Percentiles rank a stretch among this genome's conserved stretches.
Evolutionary conservation across 768 basidiomycete species (phyloP).

Genomic region (Agaricus sinodeliciosus): DNA sequence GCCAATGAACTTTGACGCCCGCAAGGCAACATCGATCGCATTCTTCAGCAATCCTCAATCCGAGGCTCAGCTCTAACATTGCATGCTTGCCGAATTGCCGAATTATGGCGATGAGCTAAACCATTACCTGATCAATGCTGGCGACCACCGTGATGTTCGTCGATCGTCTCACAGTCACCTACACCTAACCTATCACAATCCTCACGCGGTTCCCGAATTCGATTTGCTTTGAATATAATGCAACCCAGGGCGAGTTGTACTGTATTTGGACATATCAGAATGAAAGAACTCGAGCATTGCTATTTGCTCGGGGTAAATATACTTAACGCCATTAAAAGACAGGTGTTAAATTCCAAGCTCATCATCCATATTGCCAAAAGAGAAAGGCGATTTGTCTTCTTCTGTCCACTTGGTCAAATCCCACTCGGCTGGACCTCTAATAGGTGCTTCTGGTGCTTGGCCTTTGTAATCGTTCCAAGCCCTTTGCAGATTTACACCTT

Average conservation of each 20-base stretch:
- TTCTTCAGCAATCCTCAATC: slow-evolving; percentile 88
- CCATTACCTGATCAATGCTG: slow-evolving; percentile 67
- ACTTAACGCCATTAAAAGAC: too few relatives aligned
- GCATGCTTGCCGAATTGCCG: slow-evolving; percentile 71
- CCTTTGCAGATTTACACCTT: slow-evolving; percentile 19
- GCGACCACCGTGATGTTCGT: slow-evolving; percentile 74
- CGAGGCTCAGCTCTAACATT: slow-evolving; percentile 56
- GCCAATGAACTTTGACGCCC: slow-evolving; percentile 52
- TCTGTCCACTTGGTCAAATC: slow-evolving; percentile 30
- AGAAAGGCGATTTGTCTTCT: slow-evolving; percentile 23
- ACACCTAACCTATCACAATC: slow-evolving; percentile 25
- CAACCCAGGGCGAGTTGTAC: neutral
- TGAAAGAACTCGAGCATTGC: too few relatives aligned
- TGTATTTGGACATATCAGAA: neutral
- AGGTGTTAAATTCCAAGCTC: neutral
- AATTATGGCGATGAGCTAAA: slow-evolving; percentile 53
- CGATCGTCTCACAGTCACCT: slow-evolving; percentile 56
- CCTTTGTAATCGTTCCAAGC: slow-evolving; percentile 35
- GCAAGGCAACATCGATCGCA: slow-evolving; percentile 72
- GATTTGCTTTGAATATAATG: neutral
- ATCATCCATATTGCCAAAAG: slow-evolving; percentile 17
- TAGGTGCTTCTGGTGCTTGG: slow-evolving; percentile 16
- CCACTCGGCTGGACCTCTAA: slow-evolving; percentile 24
- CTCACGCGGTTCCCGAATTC: neutral
- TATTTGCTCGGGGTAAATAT: neutral